Evolutionary conservation across 805 yeast species (phyloP), one percentile per base, ranked within the genome.

Genomic region (Wickerhamomyces mucosus): DNA sequence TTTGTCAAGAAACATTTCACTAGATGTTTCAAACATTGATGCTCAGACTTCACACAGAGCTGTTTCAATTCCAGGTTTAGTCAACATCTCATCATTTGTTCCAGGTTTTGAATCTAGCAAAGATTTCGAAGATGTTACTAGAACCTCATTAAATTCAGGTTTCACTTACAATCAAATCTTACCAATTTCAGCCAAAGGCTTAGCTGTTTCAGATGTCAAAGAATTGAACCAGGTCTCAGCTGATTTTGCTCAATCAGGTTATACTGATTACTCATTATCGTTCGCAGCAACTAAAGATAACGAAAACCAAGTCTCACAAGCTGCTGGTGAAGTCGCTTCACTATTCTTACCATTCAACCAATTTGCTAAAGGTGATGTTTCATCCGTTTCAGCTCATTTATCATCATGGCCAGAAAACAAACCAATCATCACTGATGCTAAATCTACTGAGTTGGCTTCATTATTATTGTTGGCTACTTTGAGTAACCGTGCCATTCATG

Each of bases 391-490:
- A 18, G 67, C 79, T 19, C 94, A 83, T 46, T 75, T 86, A 48
- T 75, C 78, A 40, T 62, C 73, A 21, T 88, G 96, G 96, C 95
- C 95, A 32, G 65, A 68, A 31, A 59, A 59, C 48, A 86, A 85
- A 63, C 89, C 92, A 37, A 79, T 89, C 38, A 69, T 88, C 41
- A 85, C 96, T 26, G 96, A 89, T 59, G 96, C 97, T 30, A 77
- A 74, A 55, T 78, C 89, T 17, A 82, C 96, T 24, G 89, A 85
- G 50, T 67, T 89, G 50, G 97, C 97, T n/a, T 82, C 95, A 4
- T 79, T 88, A 27, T 64, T 89, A 54, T 69, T 89, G 50, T 66
- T 89, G 59, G 95, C 96, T 27, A 81, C 95, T 18, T 69, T 89
- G 53, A 86, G 83, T 66, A 71, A 65, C 60, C 73, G 94, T 50